Conservation (phyloP, 306 rosid species). For the Vigna mungo region DNA sequence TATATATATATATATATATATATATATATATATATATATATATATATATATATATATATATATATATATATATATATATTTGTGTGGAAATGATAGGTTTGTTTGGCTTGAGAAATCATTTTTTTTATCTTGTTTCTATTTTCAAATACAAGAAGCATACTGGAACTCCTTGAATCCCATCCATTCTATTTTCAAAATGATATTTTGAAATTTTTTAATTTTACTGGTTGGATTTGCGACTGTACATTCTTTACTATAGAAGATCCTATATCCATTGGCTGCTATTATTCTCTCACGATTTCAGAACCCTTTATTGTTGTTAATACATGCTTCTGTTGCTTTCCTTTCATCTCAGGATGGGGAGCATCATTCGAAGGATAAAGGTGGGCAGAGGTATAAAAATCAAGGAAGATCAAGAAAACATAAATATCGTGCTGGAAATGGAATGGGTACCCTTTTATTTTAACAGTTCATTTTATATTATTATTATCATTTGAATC, state of each 20-base stretch:
- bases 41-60: too few species aligned
- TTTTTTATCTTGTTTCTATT: too few species aligned
- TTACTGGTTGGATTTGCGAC: neutral
- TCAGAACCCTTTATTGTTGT: neutral
- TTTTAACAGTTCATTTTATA: neutral
- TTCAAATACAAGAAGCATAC: too few species aligned
- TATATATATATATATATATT: too few species aligned
- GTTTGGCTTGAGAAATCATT: too few species aligned
- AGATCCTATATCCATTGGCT: neutral
- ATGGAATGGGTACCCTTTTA: slow-evolving; percentile 72
- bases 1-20: too few species aligned
- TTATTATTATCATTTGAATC: neutral
- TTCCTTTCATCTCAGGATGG: slow-evolving; percentile 60
- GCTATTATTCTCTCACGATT: neutral
- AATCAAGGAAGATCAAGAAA: slow-evolving; percentile 71
- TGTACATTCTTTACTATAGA: neutral
- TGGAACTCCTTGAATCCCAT: neutral
- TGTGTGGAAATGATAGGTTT: too few species aligned
- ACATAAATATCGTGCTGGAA: slow-evolving; percentile 67
- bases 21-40: too few species aligned
- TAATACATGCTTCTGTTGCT: slow-evolving; percentile 7
- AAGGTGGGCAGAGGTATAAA: slow-evolving; percentile 69
- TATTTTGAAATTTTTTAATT: neutral
- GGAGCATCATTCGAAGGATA: slow-evolving; percentile 68
- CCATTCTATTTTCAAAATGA: neutral